A percentile compares a stretch with the other conserved stretches of the same genome.
phyloP scores from a whole-genome alignment of 2,329 filamentous ascomycete species.

The Paramyrothecium roridum region DNA sequence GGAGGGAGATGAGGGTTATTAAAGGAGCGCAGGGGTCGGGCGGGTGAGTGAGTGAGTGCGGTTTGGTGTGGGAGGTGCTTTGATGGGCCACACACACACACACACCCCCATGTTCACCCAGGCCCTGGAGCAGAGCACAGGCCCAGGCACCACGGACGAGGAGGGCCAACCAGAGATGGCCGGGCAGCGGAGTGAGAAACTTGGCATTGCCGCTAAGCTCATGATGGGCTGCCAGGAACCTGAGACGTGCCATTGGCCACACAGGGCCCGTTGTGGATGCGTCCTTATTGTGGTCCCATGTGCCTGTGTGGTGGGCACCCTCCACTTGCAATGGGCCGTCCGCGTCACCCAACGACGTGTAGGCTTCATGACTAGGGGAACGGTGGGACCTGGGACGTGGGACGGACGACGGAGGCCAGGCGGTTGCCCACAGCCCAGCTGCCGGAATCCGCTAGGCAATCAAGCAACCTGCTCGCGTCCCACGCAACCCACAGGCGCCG shows the following conservation, averaged over 20 bases:
- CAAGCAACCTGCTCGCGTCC: background rate
- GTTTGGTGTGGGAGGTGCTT: constrained; percentile 6
- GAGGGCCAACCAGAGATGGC: background rate
- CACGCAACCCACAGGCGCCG: too few species aligned
- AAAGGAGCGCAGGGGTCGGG: constrained; percentile 17
- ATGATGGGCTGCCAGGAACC: constrained; percentile 1
- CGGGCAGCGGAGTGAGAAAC: background rate
- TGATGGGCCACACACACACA: background rate
- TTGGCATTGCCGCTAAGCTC: background rate
- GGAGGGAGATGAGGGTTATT: constrained; percentile 23
- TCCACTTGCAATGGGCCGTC: background rate
- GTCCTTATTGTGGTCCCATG: background rate
- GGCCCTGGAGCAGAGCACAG: background rate
- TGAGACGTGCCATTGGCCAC: constrained; percentile 2
- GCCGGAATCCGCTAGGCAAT: background rate
- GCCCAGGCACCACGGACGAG: background rate
- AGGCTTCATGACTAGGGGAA: background rate
- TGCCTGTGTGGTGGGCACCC: background rate
- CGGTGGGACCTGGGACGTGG: too few species aligned
- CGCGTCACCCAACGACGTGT: background rate
- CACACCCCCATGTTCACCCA: background rate
- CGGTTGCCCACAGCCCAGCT: too few species aligned
- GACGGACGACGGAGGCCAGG: too few species aligned
- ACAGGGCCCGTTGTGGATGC: background rate
- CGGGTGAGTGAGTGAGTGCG: constrained; percentile 5